These are phyloP conservation scores for Echeveria elegans DNA, from an alignment of 164 flowering plant species.

Conservation along the genomic window DNA sequence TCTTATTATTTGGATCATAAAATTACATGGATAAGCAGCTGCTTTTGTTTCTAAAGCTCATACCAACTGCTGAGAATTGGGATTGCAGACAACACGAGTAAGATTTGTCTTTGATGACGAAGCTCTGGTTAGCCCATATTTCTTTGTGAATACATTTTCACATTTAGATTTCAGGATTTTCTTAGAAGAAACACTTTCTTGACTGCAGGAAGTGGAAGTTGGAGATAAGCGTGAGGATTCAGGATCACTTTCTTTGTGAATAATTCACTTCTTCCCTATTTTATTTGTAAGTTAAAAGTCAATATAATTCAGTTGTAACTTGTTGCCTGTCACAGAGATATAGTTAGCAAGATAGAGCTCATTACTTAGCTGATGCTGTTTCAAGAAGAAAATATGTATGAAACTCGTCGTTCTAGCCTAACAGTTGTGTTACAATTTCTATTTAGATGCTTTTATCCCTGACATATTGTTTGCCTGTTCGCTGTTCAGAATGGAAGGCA, in stretches of 20 bases:
- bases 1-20: too few relatives aligned
- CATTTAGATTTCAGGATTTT: background rate
- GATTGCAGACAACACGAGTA: constrained; percentile 75
- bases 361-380: too few relatives aligned
- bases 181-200: background rate
- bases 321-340: too few relatives aligned
- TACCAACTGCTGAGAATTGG: constrained; percentile 15
- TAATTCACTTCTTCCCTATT: constrained; percentile 83
- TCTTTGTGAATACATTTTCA: background rate
- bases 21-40: too few relatives aligned
- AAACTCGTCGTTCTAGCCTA: too few relatives aligned
- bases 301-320: too few relatives aligned
- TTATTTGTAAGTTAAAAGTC: constrained; percentile 92
- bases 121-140: constrained; percentile 65
- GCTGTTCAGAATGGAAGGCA: constrained; percentile 70
- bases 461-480: constrained; percentile 3
- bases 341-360: too few relatives aligned
- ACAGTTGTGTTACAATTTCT: too few relatives aligned
- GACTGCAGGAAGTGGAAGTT: constrained; percentile 73
- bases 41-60: background rate
- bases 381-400: too few relatives aligned
- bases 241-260: constrained; percentile 18
- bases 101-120: constrained; percentile 82
- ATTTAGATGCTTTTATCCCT: too few relatives aligned
- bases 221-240: constrained; percentile 77